A percentile compares a stretch with the other conserved stretches of the same genome.
Conservation (phyloP, 345 rosid genomes). For the Hibiscus syriacus region DNA sequence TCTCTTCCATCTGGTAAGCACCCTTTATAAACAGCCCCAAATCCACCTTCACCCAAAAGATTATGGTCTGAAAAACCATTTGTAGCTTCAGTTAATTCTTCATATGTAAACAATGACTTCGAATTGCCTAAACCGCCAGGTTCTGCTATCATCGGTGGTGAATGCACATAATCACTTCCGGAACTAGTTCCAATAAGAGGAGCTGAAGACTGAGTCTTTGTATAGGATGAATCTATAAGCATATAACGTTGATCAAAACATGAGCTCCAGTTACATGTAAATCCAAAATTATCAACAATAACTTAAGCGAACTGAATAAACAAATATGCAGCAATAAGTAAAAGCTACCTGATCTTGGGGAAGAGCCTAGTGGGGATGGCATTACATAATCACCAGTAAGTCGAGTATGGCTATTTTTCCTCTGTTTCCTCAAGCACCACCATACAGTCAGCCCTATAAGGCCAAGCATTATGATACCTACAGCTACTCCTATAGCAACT, state of each 20-base stretch:
- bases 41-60: constrained; percentile 91
- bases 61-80: constrained; percentile 68
- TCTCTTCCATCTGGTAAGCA: constrained; percentile 72
- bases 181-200: constrained; percentile 60
- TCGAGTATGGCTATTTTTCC: constrained; percentile 40
- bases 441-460: constrained; percentile 48
- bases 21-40: constrained; percentile 86
- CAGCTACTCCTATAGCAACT: constrained; percentile 45
- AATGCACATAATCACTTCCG: constrained; percentile 36
- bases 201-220: constrained; percentile 57
- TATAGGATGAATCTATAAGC: constrained; percentile 44
- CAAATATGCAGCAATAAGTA: background rate
- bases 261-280: background rate
- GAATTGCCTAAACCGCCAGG: constrained; percentile 73
- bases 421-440: constrained; percentile 56
- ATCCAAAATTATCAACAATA: background rate
- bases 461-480: constrained; percentile 48
- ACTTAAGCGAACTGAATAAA: too few species aligned
- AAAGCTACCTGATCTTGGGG: constrained; percentile 56
- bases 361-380: constrained; percentile 57
- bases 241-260: constrained; percentile 1
- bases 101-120: constrained; percentile 57
- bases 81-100: constrained; percentile 65
- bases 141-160: constrained; percentile 29
- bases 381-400: constrained; percentile 50